A percentile compares a stretch with the other conserved stretches of the same genome.
These are phyloP conservation scores for Cynara cardunculus DNA, from an alignment of 129 eudicot species.

Conservation along the genomic window DNA sequence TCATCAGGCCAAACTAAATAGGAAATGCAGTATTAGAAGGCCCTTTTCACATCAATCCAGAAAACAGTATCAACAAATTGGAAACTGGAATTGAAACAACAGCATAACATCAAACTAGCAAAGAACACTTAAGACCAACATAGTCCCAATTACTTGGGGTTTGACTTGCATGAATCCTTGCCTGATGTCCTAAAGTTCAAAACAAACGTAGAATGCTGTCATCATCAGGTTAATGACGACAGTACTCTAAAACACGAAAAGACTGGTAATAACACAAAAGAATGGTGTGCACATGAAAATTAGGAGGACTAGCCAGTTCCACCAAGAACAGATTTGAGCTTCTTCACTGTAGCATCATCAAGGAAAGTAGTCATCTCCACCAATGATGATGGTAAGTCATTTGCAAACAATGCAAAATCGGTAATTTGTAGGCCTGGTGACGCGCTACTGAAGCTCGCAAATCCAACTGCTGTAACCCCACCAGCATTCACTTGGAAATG, in stretches of 20 bases:
- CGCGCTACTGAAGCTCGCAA: constrained; percentile 66
- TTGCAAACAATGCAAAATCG: constrained; percentile 67
- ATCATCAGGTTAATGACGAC: constrained; percentile 16
- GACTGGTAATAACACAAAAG: constrained; percentile 16
- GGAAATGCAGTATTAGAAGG: neutral
- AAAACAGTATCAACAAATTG: neutral
- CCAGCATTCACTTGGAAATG: constrained; percentile 80
- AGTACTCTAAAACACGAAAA: neutral
- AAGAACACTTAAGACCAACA: neutral
- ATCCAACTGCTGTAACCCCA: constrained; percentile 49
- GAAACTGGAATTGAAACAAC: neutral
- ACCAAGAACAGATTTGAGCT: constrained; percentile 77
- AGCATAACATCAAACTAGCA: neutral
- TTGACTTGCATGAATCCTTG: neutral
- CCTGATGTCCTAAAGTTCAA: neutral
- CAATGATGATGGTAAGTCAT: constrained; percentile 44
- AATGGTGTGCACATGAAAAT: neutral
- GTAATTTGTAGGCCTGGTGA: constrained; percentile 72
- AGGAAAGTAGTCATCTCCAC: constrained; percentile 66
- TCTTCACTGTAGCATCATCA: constrained; percentile 54
- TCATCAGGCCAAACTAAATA: neutral
- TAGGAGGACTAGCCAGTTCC: constrained; percentile 45
- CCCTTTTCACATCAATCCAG: neutral
- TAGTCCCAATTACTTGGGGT: neutral
- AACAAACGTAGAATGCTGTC: neutral